These are phyloP conservation scores for Magnolia kwangsiensis DNA, from an alignment of 164 flowering plant species.

Conservation along the genomic window DNA sequence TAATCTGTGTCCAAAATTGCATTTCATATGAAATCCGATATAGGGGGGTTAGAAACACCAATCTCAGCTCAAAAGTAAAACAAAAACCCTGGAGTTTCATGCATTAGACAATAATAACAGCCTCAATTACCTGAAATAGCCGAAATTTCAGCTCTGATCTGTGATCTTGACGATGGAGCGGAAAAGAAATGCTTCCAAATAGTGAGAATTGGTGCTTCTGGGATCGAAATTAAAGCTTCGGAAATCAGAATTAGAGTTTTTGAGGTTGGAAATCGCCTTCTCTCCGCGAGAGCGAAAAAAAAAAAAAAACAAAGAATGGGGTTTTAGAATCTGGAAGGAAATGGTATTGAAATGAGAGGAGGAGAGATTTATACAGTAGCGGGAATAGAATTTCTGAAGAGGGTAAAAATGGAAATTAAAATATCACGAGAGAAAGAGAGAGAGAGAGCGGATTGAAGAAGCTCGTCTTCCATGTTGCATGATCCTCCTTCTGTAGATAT, in stretches of 20 bases:
- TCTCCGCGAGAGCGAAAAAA: not conserved
- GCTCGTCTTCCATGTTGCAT: not conserved
- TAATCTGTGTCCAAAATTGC: too few species aligned
- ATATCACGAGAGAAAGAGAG: too few species aligned
- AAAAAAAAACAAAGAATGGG: too few species aligned
- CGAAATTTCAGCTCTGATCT: not conserved
- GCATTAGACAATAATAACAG: too few species aligned
- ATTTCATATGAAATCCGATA: too few species aligned
- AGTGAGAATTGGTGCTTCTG: not conserved
- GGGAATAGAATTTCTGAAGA: not conserved
- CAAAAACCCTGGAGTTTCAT: too few species aligned
- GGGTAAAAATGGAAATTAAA: not conserved
- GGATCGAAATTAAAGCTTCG: not conserved
- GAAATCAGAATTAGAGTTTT: too few species aligned
- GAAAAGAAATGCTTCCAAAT: not conserved
- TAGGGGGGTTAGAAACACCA: too few species aligned
- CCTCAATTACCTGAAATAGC: not conserved
- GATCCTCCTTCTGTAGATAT: not conserved
- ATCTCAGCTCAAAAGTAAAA: too few species aligned
- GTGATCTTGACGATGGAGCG: not conserved
- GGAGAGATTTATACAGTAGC: not conserved
- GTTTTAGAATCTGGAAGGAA: not conserved
- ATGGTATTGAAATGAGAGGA: not conserved
- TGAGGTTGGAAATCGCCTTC: not conserved
- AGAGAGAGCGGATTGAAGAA: too few species aligned